Evolutionary conservation across 305 asterid genomes (phyloP).

Genomic region (Fraxinus floribunda): DNA sequence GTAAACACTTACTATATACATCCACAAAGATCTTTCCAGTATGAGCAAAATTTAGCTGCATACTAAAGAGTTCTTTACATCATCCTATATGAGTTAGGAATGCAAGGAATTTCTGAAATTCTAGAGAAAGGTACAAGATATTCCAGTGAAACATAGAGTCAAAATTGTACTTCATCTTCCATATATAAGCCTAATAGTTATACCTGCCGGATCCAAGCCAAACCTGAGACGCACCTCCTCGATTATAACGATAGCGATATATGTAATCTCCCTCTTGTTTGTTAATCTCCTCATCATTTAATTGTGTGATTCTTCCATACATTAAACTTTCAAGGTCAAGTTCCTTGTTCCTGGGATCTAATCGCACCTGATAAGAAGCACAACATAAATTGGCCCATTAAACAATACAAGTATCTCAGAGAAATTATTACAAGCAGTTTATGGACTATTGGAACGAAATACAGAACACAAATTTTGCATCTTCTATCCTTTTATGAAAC

Average conservation of each 20-base stretch:
- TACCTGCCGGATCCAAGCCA: conserved; percentile 99
- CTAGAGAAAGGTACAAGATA: neutral
- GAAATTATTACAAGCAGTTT: conserved; percentile 17
- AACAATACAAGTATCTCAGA: conserved; percentile 9
- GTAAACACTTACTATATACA: neutral
- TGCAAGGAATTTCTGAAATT: conserved; percentile 23
- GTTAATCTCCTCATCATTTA: conserved; percentile 84
- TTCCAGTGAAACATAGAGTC: neutral
- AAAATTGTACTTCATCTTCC: conserved; percentile 2
- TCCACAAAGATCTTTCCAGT: neutral
- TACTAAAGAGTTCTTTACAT: neutral
- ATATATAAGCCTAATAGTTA: conserved; percentile 14
- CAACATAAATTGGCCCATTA: neutral
- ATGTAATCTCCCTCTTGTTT: conserved; percentile 93
- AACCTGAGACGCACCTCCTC: conserved; percentile 98
- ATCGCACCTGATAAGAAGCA: conserved; percentile 56
- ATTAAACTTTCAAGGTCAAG: conserved; percentile 82
- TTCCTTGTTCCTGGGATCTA: conserved; percentile 92
- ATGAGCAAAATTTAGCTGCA: neutral
- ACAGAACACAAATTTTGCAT: conserved; percentile 15
- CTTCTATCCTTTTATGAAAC: conserved; percentile 4
- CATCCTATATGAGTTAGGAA: neutral
- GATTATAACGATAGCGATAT: conserved; percentile 85
- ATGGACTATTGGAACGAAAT: neutral
- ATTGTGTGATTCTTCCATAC: conserved; percentile 57